Evolutionary conservation across 2,329 filamentous ascomycete genomes (phyloP), one percentile per base, ranked within the genome.

Genomic region (Hortaea werneckii): DNA sequence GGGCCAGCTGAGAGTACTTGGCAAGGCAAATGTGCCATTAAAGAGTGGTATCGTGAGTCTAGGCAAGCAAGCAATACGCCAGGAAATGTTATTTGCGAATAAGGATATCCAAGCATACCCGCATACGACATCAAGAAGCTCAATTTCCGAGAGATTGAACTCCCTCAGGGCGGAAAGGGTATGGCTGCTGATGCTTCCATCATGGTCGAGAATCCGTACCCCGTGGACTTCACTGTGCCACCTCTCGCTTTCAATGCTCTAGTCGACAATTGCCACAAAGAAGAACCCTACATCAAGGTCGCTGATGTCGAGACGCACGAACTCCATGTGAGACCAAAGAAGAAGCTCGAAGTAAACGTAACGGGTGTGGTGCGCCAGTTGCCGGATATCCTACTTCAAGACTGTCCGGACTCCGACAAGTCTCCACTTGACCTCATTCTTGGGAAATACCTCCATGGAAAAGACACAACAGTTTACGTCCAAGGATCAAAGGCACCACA

Each of bases 341-440:
- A 78, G 4, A 75, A 84, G 40, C 77, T 95, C 12, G 70, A 74
- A 35, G 76, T 87, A 41, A 76, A 85, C 47, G 83, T 85, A 6
- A 77, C 78, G 39, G 89, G 85, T 2, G 66, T 85, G 28, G 77
- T 96, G 37, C 76, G 75, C 42, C 75, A 83, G 46, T 72, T 98
- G 5, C 85, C 92, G 11, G 77, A 85, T 35, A 73, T 79, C 5
- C 70, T 98, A 45, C 86, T 79, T 1, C 73, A 75, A 11, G 71
- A 74, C 5, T 98, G 92, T 58, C 90, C 90, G 0, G 73, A 83
- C 47, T 83, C 83, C 1, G 72, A 81, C 28, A 80, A 81, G 6
- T 95, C 90, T 1, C 92, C 92, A 1, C 72, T 98, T 26, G 92
- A 98, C 60, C 71, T 80, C 26, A 75, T 98, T 37, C 72, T 98